phyloP scores from a whole-genome alignment of 2,329 filamentous ascomycete genomes.

The Blastomyces gilchristii region DNA sequence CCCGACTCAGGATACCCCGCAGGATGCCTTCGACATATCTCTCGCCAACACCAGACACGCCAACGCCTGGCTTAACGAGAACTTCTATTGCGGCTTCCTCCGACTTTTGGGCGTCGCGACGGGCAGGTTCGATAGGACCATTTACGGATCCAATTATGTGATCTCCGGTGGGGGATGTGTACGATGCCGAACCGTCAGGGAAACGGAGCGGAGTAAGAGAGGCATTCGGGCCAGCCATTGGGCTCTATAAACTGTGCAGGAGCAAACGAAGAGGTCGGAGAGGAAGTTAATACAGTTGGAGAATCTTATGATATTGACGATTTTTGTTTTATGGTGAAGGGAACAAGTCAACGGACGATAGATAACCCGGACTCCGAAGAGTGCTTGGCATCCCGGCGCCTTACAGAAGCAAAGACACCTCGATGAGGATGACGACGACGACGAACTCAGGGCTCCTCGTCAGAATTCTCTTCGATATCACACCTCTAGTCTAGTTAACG shows the following conservation, averaged over 20 bases:
- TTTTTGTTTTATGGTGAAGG: neutral
- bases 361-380: neutral
- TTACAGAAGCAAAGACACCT: neutral
- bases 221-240: conserved; percentile 29
- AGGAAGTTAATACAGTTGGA: neutral
- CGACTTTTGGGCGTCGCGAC: conserved; percentile 72
- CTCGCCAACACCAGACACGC: conserved; percentile 73
- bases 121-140: conserved; percentile 77
- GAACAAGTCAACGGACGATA: neutral
- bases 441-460: neutral
- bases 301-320: conserved; percentile 1
- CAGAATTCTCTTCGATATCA: neutral
- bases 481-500: neutral
- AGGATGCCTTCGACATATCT: conserved; percentile 63
- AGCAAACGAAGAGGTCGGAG: neutral
- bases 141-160: conserved; percentile 79
- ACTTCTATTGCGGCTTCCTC: conserved; percentile 89
- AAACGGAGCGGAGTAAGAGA: conserved; percentile 28
- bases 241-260: neutral
- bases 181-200: conserved; percentile 33
- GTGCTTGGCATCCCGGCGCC: neutral
- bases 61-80: conserved; percentile 72
- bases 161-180: conserved; percentile 49
- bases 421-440: neutral
- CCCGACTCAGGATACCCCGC: conserved; percentile 27